Base-by-base conservation (phyloP, 345 rosid species). In the Eucalyptus marginata region DNA sequence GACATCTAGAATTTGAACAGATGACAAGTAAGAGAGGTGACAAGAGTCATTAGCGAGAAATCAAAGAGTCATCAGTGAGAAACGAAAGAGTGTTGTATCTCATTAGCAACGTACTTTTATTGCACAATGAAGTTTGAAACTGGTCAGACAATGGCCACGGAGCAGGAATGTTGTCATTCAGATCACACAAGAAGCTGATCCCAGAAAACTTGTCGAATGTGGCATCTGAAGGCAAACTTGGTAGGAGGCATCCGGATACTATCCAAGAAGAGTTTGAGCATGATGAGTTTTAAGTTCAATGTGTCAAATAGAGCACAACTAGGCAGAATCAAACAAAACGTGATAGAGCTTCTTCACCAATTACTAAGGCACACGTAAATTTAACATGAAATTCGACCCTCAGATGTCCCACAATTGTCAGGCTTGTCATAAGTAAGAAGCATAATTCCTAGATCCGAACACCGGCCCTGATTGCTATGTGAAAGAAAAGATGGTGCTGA, bases 221-320 rank as follows among this genome's bases (percentile, higher is more conserved):
- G 68, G 99, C 99, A 93, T 98, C 99, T 0, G 99, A 98, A 27
- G 99, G 99, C 93, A 95, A 91, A 95, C 99, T 98, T 71, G 99
- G 98, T 87, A 98, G 94, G 80, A 98, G 96, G 91, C 99, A 98
- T 89, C 99, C 99, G 49, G 98, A 94, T 83, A 92, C 99, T 97
- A 88, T 22, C 80, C 49, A 86, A 49, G 71, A 84, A 88, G 22
- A 90, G 15, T 76, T 20, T 76, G 29, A 76, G 47, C 47, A 76
- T 18, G 22, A 13, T 86, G 33, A 31, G 80, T 71, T 33, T 33
- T 56, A 86, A 86, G 51, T 20, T 76, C 47, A 76, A 40, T 40
- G 84, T 20, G 47, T 76, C 83, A 5, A 29, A 71, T 18, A 71
- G 27, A 71, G 83, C 43, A 68, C 22, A 68, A 16, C 79, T 68